Evolutionary conservation across 2,329 filamentous ascomycete genomes (phyloP).

Genomic region (Trichophyton schoenleinii): DNA sequence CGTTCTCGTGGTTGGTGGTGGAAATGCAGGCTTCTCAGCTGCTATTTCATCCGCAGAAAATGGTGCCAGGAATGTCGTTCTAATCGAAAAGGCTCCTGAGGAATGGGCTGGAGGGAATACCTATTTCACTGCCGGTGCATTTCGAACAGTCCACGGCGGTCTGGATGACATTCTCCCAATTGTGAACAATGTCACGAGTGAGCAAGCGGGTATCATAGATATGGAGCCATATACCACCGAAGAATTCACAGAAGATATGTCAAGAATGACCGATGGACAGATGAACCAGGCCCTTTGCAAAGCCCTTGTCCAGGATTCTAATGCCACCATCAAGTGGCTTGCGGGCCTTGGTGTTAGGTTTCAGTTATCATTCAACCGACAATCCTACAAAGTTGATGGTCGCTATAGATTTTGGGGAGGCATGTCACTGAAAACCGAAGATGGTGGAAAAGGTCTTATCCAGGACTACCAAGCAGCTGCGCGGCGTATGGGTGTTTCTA

Average conservation of each 20-base stretch:
- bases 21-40: conserved; percentile 52
- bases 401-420: conserved; percentile 56
- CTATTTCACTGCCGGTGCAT: conserved; percentile 54
- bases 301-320: conserved; percentile 41
- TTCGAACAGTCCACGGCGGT: conserved; percentile 45
- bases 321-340: conserved; percentile 44
- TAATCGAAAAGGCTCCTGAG: conserved; percentile 49
- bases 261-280: conserved; percentile 43
- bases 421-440: conserved; percentile 45
- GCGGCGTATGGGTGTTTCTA: conserved; percentile 29
- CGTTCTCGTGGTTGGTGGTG: conserved; percentile 46
- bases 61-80: conserved; percentile 35
- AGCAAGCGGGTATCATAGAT: conserved; percentile 42
- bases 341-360: conserved; percentile 43
- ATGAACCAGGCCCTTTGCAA: conserved; percentile 40
- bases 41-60: conserved; percentile 44
- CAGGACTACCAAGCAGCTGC: conserved; percentile 38
- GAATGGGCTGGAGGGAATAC: conserved; percentile 52
- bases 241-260: conserved; percentile 46
- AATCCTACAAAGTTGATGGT: conserved; percentile 52
- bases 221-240: conserved; percentile 43
- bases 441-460: conserved; percentile 49
- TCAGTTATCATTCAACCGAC: conserved; percentile 51
- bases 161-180: conserved; percentile 46
- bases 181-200: conserved; percentile 45